Evolutionary conservation across 176 grass and related monocot genomes (phyloP), one percentile per base, ranked within the genome.

Genomic region (Areca catechu): DNA sequence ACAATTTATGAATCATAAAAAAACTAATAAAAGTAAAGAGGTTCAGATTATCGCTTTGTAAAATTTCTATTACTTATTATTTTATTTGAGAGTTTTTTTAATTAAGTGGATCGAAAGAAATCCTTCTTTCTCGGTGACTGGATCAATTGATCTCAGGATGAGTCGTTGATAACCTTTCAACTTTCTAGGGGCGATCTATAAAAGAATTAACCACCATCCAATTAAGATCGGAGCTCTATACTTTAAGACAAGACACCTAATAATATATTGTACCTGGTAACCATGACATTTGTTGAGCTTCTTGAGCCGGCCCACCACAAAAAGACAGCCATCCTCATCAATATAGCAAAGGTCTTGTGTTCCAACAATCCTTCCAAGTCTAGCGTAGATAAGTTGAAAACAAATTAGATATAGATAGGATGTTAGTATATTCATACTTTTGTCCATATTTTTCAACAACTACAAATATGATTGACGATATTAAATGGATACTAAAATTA

Each of bases 231-330:
- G 0, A 48, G 56, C 15, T 57, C 10, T 19, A 76, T 34, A 79
- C 16, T 24, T 53, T 30, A 48, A 37, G 25, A 1, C 49, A 48
- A 37, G 25, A 1, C 49, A 34, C 1, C 23, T 53, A 16, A 21
- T 9, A 20, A 5, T 52, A 12, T 22, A 58, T 91, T 91, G 73
- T 97, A 97, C 72, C n/a, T n/a, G n/a, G n/a, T n/a, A n/a, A n/a
- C n/a, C n/a, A n/a, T n/a, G n/a, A n/a, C n/a, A n/a, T n/a, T 91
- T 97, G 76, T 85, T 97, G 62, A 97, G 58, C n/a, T 97, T 87
- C 57, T 97, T 97, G 2, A 97, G 80, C 37, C 86, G 69, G 47
- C 88, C 92, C 5, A 97, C 92, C 0, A 97, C 72, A 16, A 91
- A 97, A 20, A 97, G 83, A 84, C 91, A 90, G 7, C 86, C 92